Percentiles rank a stretch among this genome's conserved stretches.
These are phyloP conservation scores for Fraxinus nigra DNA, from an alignment of 305 asterid species.

Conservation along the genomic window DNA sequence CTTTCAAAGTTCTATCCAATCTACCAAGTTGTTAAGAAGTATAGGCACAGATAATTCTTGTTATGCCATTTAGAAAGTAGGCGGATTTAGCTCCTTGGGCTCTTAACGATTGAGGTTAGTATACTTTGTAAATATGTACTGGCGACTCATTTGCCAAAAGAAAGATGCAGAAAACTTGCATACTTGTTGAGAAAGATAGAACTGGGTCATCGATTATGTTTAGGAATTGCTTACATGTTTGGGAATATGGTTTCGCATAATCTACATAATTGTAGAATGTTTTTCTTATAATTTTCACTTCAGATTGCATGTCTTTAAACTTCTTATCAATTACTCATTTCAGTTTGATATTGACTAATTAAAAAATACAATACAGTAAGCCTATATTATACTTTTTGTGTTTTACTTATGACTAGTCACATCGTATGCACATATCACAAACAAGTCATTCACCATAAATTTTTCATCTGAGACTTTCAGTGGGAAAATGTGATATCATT, in stretches of 20 bases:
- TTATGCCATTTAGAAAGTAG: background rate
- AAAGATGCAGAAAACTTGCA: background rate
- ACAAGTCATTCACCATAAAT: background rate
- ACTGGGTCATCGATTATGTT: background rate
- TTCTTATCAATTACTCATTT: background rate
- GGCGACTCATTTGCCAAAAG: background rate
- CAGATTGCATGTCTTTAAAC: background rate
- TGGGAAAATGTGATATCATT: background rate
- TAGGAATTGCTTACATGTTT: background rate
- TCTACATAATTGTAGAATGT: background rate
- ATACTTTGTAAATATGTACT: background rate
- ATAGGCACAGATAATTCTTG: background rate
- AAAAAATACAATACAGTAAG: background rate
- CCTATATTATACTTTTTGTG: background rate
- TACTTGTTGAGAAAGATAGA: background rate
- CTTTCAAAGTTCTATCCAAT: background rate
- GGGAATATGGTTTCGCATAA: background rate
- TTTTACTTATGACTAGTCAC: background rate
- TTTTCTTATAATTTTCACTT: background rate
- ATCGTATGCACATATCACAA: background rate
- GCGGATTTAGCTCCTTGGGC: background rate
- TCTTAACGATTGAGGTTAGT: background rate
- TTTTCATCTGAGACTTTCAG: background rate
- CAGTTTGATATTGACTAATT: background rate
- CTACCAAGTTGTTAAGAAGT: background rate